Evolutionary conservation across 345 rosid genomes (phyloP), one percentile per base, ranked within the genome.

Genomic region (Limnanthes douglasii): DNA sequence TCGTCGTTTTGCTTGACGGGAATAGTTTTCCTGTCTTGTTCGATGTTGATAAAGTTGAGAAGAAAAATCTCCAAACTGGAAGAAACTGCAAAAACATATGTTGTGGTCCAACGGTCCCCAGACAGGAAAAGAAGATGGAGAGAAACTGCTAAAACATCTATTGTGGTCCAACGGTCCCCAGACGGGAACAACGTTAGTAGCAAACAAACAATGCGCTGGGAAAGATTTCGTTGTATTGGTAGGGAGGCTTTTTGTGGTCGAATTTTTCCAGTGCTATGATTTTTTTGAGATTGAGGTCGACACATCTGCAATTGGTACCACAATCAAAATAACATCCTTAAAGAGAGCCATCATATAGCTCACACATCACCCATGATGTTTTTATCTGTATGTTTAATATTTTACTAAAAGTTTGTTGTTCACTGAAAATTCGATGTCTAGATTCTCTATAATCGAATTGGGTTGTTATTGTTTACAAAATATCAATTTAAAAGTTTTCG

Each of bases 151-250:
- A 34, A 19, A 41, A 56, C 56, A 90, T 49, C 77, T 90, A 51
- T 29, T 90, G n/a, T 90, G 98, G 98, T 90, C 98, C 0, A 90
- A 90, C 5, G 98, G 98, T 3, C 81, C 79, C 0, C 79, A 90
- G 70, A 74, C 73, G 0, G 73, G 70, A 65, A 40, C 16, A 10
- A 81, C 95, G 0, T 69, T 83, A 1, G 34, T 68, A 28, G 62
- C 9, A 13, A 74, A 83, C 50, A 90, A 90, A 24, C 98, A 90
- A 32, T 90, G 94, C 11, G 95, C 70, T 0, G 98, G 95, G 11
- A 90, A 84, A 48, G 84, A 84, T 44, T 79, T 90, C 17, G 95
- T 90, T 9, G 77, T 79, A 5, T 44, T 90, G 42, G 65, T 68
- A 19, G 48, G 81, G 2, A 65, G 95, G 55, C 62, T 90, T 42